Evolutionary conservation across 2,329 filamentous ascomycete genomes (phyloP).

Genomic region (Microdochium trichocladiopsis): DNA sequence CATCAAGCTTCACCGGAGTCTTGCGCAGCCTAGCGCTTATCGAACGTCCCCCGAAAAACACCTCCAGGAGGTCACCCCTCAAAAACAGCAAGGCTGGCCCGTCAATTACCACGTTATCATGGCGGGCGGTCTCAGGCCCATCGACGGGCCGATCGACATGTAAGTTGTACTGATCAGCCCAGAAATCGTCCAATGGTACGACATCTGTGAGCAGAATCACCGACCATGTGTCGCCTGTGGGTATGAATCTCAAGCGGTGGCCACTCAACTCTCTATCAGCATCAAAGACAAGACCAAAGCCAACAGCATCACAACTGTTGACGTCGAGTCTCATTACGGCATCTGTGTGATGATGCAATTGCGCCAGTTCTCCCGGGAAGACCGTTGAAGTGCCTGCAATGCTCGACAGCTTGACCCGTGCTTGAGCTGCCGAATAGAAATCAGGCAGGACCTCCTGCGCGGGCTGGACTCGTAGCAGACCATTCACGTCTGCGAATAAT

Average conservation of each 20-base stretch:
- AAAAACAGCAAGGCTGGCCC: too few species aligned
- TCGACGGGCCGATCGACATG: slow-evolving; percentile 22
- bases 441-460: slow-evolving; percentile 9
- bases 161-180: slow-evolving; percentile 26
- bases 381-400: too few species aligned
- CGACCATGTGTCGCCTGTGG: slow-evolving; percentile 13
- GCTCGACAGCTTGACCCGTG: too few species aligned
- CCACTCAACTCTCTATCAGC: slow-evolving; percentile 17
- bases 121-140: slow-evolving; percentile 25
- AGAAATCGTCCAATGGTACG: slow-evolving; percentile 27
- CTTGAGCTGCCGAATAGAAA: too few species aligned
- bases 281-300: slow-evolving; percentile 20
- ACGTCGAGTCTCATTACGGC: slow-evolving; percentile 16
- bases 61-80: too few species aligned
- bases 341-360: slow-evolving; percentile 3
- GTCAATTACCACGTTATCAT: slow-evolving; percentile 12
- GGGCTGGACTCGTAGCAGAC: slow-evolving; percentile 15
- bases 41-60: too few species aligned
- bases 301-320: slow-evolving; percentile 15
- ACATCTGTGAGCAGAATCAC: slow-evolving; percentile 20
- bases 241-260: slow-evolving; percentile 14
- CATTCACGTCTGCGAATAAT: slow-evolving; percentile 17
- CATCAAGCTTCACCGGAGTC: too few species aligned
- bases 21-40: too few species aligned
- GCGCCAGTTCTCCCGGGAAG: too few species aligned